Base-by-base conservation (phyloP, 805 yeast species). In the Lipomyces spencermartinsiae region DNA sequence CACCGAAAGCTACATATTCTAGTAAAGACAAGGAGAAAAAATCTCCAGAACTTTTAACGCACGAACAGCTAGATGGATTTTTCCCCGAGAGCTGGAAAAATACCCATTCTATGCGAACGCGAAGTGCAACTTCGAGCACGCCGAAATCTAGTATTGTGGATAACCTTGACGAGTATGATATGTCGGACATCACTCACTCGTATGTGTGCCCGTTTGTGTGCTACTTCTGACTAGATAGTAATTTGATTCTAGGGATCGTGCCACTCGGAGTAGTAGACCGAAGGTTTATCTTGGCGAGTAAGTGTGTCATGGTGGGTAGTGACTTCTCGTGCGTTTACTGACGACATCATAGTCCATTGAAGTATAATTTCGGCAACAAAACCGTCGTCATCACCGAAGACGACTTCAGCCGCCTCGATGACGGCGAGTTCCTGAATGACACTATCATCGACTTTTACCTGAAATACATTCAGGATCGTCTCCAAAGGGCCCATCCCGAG, bases 381-480 rank as follows among this genome's bases (percentile, higher is more conserved):
- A 77, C 79, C 0, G 84, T 90, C 71, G 83, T 84, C 4, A 84
- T 94, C 8, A 83, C 87, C 0, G 84, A 86, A 67, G 83, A 85
- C 51, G 99, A 95, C 76, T 92, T 90, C 77, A 86, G 86, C 69
- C 90, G 97, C 58, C 82, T 94, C 9, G 87, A 88, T 74, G 89
- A 89, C 66, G 88, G 88, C 59, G 91, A 90, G 70, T 94, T 97
- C 93, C 86, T 95, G 60, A 94, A 95, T 79, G 99, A 95, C 75
- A 85, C 90, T 0, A 81, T 95, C 61, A 89, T 95, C 64, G 97
- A 92, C 77, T 94, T 94, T 76, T 93, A 91, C 74, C 82, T 92
- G 81, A 74, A 76, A 73, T 61, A 74, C 75, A 54, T 62, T 35
- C 73, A 63, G 58, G 77, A 62, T 59, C 67, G 68, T 63, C 82